These are phyloP conservation scores for Silene noctiflora DNA, from an alignment of 179 eudicot genomes.

Conservation along the genomic window DNA sequence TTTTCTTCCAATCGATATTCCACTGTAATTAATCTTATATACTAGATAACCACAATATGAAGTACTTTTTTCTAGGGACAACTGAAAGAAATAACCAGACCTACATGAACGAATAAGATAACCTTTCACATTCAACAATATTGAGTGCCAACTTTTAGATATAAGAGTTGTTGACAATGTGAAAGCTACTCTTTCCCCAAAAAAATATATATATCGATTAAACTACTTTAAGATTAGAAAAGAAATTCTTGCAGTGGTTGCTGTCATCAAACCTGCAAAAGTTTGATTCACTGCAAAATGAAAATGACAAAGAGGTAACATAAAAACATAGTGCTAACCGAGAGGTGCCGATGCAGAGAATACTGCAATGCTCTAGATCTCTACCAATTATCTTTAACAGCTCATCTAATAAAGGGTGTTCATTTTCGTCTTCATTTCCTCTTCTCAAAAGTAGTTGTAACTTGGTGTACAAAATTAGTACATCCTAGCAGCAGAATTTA, in stretches of 20 bases:
- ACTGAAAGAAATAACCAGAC: not conserved
- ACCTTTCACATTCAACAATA: not conserved
- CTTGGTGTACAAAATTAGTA: constrained; percentile 66
- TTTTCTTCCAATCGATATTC: not conserved
- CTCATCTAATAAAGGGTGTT: constrained; percentile 61
- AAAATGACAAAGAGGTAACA: not conserved
- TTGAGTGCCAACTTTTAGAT: not conserved
- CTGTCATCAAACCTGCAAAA: not conserved
- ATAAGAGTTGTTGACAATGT: not conserved
- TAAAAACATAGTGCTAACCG: constrained; percentile 41
- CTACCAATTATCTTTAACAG: constrained; percentile 65
- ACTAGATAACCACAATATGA: not conserved
- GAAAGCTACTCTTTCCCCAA: not conserved
- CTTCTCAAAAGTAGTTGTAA: constrained; percentile 73
- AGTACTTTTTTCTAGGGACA: not conserved
- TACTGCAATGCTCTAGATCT: constrained; percentile 76
- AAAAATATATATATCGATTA: not conserved
- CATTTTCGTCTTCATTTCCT: constrained; percentile 44
- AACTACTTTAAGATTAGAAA: constrained; percentile 9
- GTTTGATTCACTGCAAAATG: not conserved
- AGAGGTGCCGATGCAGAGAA: constrained; percentile 34
- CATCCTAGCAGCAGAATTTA: constrained; percentile 48
- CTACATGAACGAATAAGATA: not conserved
- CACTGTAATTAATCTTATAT: not conserved
- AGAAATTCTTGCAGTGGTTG: not conserved